phyloP scores from a whole-genome alignment of 805 yeast genomes.

The Hanseniaspora hatyaiensis region DNA sequence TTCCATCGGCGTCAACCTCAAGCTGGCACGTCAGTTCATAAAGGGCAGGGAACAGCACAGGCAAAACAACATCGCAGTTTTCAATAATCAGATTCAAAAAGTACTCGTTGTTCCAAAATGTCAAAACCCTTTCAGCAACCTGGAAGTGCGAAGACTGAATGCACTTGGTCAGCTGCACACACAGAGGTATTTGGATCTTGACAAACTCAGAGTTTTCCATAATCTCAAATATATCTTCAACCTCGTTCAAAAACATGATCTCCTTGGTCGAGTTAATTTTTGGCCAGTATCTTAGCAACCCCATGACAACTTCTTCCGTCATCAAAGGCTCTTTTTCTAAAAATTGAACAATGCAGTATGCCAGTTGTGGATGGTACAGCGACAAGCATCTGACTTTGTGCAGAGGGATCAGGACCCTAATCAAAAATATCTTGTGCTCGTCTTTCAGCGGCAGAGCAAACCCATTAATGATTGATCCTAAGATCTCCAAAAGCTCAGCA shows the following conservation, averaged over 20 bases:
- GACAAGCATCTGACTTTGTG: constrained; percentile 85
- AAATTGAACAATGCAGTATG: constrained; percentile 93
- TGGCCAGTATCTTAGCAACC: constrained; percentile 90
- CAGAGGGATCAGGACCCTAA: constrained; percentile 76
- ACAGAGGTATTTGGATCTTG: constrained; percentile 83
- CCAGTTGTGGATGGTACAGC: constrained; percentile 89
- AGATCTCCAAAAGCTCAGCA: constrained; percentile 84
- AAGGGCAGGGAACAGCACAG: constrained; percentile 79
- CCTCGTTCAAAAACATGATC: constrained; percentile 87
- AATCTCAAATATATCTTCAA: constrained; percentile 92
- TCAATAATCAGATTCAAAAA: constrained; percentile 83
- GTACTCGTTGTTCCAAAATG: constrained; percentile 90
- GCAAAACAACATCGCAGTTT: constrained; percentile 81
- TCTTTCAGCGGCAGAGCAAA: constrained; percentile 95
- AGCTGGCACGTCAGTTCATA: constrained; percentile 61
- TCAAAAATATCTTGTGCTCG: constrained; percentile 84
- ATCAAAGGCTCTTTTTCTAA: constrained; percentile 83
- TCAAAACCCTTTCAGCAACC: constrained; percentile 87
- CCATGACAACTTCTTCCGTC: constrained; percentile 95
- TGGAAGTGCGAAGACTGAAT: constrained; percentile 93
- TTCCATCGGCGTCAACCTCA: constrained; percentile 27
- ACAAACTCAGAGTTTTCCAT: constrained; percentile 88
- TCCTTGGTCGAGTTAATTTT: constrained; percentile 90
- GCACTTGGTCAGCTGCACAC: constrained; percentile 88
- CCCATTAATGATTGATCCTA: constrained; percentile 94